A percentile compares a stretch with the other conserved stretches of the same genome.
phyloP scores from a whole-genome alignment of 1,284 basidiomycete genomes.

The Boletus subluridellus region DNA sequence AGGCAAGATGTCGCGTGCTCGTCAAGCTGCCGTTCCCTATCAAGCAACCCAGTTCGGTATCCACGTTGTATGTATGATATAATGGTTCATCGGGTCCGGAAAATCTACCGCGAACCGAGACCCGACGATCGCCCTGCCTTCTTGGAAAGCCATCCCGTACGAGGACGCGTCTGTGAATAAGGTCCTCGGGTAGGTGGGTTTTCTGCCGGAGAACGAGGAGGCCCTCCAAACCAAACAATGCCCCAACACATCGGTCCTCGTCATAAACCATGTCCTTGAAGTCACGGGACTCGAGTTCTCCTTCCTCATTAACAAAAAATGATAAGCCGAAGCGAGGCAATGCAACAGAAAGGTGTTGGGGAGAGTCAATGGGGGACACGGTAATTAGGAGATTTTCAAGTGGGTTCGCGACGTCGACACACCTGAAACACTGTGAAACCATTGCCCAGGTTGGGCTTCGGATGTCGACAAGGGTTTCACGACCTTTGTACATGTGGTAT shows the following conservation, averaged over 20 bases:
- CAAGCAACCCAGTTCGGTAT: too few species aligned
- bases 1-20: too few species aligned
- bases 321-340: conserved; percentile 32
- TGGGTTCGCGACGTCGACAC: too few species aligned
- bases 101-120: neutral
- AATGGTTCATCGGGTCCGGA: too few species aligned
- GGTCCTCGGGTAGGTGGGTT: neutral
- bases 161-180: conserved; percentile 31
- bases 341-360: conserved; percentile 34
- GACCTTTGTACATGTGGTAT: too few species aligned
- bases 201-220: conserved; percentile 39
- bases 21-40: too few species aligned
- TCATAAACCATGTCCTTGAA: conserved; percentile 9
- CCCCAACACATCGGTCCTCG: conserved; percentile 15
- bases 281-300: too few species aligned
- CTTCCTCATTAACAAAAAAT: too few species aligned
- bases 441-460: too few species aligned
- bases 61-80: neutral
- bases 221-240: conserved; percentile 30
- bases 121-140: neutral
- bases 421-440: too few species aligned
- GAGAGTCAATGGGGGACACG: neutral
- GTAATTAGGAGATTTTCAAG: neutral
- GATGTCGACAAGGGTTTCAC: too few species aligned
- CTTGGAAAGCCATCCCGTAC: conserved; percentile 36